Evolutionary conservation across 148 eudicot species (phyloP).

Genomic region (Nepenthes gracilis): DNA sequence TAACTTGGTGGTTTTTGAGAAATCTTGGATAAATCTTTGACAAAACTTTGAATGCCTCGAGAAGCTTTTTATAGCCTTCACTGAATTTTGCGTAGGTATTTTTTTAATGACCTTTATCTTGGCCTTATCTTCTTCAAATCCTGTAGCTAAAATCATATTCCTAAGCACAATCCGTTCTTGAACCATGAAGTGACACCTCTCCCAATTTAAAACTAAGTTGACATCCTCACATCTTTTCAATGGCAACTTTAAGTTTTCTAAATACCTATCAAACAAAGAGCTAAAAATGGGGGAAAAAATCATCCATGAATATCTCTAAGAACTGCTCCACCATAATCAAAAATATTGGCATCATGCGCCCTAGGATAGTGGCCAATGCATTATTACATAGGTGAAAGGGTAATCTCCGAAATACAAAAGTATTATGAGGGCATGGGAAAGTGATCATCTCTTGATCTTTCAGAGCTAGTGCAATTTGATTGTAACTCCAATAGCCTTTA

Average conservation of each 20-base stretch:
- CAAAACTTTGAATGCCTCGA: neutral
- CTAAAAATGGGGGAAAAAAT: neutral
- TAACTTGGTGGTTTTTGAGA: neutral
- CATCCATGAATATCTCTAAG: neutral
- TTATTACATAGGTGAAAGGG: neutral
- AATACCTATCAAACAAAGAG: neutral
- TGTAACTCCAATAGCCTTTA: too few species aligned
- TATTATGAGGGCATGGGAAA: too few species aligned
- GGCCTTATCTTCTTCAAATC: neutral
- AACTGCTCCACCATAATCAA: neutral
- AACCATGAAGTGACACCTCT: conserved; percentile 2
- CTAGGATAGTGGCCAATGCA: neutral
- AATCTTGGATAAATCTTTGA: neutral
- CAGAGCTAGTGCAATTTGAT: too few species aligned
- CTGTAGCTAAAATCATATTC: neutral
- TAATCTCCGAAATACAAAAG: neutral
- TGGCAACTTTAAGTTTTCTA: neutral
- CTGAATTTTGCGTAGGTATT: neutral
- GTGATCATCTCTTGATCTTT: too few species aligned
- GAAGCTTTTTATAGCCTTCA: neutral
- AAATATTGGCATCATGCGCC: neutral
- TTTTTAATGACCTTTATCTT: neutral
- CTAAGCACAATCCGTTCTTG: neutral
- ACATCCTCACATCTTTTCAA: neutral
- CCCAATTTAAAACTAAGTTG: conserved; percentile 1